A percentile compares a stretch with the other conserved stretches of the same genome.
Conservation (phyloP, 2,329 filamentous ascomycete species). For the Trichoderma citrinoviride region DNA sequence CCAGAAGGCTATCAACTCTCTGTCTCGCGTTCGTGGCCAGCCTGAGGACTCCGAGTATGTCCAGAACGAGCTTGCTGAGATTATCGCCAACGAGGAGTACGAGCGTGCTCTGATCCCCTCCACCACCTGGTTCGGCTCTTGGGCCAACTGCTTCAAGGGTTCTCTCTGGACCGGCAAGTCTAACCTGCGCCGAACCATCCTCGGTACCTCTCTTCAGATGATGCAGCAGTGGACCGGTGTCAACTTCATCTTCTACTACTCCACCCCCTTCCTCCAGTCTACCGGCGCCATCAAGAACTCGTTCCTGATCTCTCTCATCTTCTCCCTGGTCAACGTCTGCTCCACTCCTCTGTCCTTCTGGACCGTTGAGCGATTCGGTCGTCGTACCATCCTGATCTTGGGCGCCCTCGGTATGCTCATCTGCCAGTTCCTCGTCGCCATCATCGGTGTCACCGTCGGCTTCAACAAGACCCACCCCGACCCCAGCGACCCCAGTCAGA, state of each 20-base stretch:
- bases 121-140: conserved; percentile 63
- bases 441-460: conserved; percentile 64
- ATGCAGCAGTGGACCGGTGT: conserved; percentile 84
- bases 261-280: conserved; percentile 78
- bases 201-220: conserved; percentile 74
- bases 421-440: conserved; percentile 84
- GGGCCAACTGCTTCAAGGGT: conserved; percentile 67
- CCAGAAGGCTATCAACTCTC: conserved; percentile 58
- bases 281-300: conserved; percentile 72
- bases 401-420: conserved; percentile 80
- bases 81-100: conserved; percentile 86
- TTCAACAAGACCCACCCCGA: conserved; percentile 49
- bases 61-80: conserved; percentile 76
- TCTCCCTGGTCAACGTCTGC: conserved; percentile 81
- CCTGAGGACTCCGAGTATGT: conserved; percentile 70
- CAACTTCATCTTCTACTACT: conserved; percentile 91
- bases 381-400: conserved; percentile 73
- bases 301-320: conserved; percentile 82
- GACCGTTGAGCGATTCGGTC: conserved; percentile 77
- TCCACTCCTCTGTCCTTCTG: conserved; percentile 87
- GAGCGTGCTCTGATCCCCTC: conserved; percentile 68
- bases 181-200: conserved; percentile 67
- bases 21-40: conserved; percentile 72
- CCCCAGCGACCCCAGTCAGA: conserved; percentile 39
- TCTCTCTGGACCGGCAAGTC: conserved; percentile 61